Evolutionary conservation across 768 basidiomycete species (phyloP).

Genomic region (Leccinum obscurum): DNA sequence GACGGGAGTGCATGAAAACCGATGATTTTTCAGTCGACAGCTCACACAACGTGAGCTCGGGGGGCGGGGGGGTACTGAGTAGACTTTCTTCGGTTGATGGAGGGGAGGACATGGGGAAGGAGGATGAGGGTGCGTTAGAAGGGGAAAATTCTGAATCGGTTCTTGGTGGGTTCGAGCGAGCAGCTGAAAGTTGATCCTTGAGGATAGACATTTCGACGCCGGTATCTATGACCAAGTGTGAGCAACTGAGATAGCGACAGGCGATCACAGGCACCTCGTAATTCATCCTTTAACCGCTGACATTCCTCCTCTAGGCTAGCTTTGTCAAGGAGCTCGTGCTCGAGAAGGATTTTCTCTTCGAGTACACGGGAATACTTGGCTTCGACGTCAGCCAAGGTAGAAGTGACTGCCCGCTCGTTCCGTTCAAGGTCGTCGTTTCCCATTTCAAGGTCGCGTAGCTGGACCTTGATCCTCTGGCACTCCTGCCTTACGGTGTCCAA

Average conservation of each 20-base stretch:
- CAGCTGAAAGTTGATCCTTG: constrained; percentile 64
- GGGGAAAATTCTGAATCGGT: constrained; percentile 29
- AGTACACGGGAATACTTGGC: constrained; percentile 85
- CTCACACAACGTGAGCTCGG: constrained; percentile 62
- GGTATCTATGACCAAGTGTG: constrained; percentile 56
- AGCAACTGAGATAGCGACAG: constrained; percentile 4
- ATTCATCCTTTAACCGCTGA: constrained; percentile 89
- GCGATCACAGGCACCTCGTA: constrained; percentile 71
- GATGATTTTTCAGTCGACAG: constrained; percentile 47
- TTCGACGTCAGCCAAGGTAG: constrained; percentile 82
- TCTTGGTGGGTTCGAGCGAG: constrained; percentile 33
- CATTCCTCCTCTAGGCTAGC: constrained; percentile 86
- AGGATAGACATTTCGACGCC: constrained; percentile 83
- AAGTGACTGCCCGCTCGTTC: constrained; percentile 86
- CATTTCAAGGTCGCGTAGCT: constrained; percentile 89
- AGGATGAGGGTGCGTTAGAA: constrained; percentile 34
- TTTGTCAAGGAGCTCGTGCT: constrained; percentile 92
- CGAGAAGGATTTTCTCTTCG: constrained; percentile 96
- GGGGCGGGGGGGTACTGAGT: constrained; percentile 55
- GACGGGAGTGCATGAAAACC: constrained; percentile 34
- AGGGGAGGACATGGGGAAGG: constrained; percentile 32
- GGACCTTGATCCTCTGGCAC: constrained; percentile 66
- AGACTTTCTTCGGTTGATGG: constrained; percentile 52
- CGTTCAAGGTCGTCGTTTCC: constrained; percentile 97
- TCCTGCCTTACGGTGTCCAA: constrained; percentile 79